phyloP scores from a whole-genome alignment of 371 early-diverging fungal species.

The Sporodiniella umbellata region DNA sequence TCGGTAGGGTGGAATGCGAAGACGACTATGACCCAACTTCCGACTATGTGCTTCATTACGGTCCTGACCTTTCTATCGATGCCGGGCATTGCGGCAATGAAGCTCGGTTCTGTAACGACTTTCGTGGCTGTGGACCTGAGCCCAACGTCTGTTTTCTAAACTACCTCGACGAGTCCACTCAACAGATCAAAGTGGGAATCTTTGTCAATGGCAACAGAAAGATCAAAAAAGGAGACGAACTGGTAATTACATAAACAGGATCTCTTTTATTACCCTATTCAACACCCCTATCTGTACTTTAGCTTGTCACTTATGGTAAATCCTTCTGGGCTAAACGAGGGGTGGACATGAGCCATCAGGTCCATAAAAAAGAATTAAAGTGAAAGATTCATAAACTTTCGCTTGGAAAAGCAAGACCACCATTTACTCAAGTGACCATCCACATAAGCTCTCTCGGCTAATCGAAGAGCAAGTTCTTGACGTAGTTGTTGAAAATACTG shows the following conservation, averaged over 20 bases:
- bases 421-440: conserved; percentile 90
- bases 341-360: conserved; percentile 44
- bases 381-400: conserved; percentile 94
- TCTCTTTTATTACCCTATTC: no score
- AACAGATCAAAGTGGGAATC: conserved; percentile 45
- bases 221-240: conserved; percentile 49
- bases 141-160: conserved; percentile 54
- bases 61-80: conserved; percentile 45
- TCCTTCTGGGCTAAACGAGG: conserved; percentile 51
- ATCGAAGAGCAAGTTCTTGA: conserved; percentile 79
- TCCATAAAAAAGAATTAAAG: conserved; percentile 41
- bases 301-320: conserved; percentile 53
- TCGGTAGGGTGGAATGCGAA: conserved; percentile 45
- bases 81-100: conserved; percentile 50
- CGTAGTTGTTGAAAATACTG: conserved; percentile 89
- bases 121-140: conserved; percentile 43
- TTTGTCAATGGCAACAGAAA: conserved; percentile 45
- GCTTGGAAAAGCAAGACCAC: conserved; percentile 98
- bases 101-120: conserved; percentile 53
- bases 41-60: conserved; percentile 46
- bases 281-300: no score
- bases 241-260: no score
- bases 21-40: conserved; percentile 36
- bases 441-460: conserved; percentile 77
- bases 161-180: conserved; percentile 44